Evolutionary conservation across 176 grass and related monocot species (phyloP).

Genomic region (Triticum urartu): DNA sequence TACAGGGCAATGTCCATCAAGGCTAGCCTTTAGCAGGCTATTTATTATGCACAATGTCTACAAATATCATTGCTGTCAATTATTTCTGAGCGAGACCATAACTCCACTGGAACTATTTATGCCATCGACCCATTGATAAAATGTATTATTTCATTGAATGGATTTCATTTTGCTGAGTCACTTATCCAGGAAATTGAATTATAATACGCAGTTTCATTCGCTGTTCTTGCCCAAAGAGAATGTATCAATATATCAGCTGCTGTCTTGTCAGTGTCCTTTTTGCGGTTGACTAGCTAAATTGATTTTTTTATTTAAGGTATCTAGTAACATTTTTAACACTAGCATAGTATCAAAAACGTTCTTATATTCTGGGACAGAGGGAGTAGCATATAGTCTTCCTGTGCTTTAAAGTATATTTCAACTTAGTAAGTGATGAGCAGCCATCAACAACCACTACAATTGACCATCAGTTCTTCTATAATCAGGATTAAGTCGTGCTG

Average conservation of each 20-base stretch:
- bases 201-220: conserved; percentile 9
- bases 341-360: too few relatives aligned
- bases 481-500: not conserved
- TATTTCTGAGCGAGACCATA: not conserved
- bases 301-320: conserved; percentile 32
- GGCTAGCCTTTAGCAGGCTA: not conserved
- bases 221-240: not conserved
- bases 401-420: not conserved
- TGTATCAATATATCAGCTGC: not conserved
- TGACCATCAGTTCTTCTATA: not conserved
- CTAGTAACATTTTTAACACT: too few relatives aligned
- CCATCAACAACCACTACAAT: not conserved
- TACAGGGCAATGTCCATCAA: not conserved
- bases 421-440: not conserved
- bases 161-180: not conserved
- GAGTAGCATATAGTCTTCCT: not conserved
- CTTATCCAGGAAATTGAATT: not conserved
- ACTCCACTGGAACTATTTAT: not conserved
- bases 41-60: not conserved
- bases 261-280: not conserved
- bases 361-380: too few relatives aligned
- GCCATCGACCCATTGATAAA: not conserved
- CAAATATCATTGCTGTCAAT: not conserved
- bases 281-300: conserved; percentile 18
- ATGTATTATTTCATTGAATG: not conserved